These are phyloP conservation scores for Penicillium riverlandense DNA, from an alignment of 495 filamentous ascomycete genomes.

Conservation along the genomic window DNA sequence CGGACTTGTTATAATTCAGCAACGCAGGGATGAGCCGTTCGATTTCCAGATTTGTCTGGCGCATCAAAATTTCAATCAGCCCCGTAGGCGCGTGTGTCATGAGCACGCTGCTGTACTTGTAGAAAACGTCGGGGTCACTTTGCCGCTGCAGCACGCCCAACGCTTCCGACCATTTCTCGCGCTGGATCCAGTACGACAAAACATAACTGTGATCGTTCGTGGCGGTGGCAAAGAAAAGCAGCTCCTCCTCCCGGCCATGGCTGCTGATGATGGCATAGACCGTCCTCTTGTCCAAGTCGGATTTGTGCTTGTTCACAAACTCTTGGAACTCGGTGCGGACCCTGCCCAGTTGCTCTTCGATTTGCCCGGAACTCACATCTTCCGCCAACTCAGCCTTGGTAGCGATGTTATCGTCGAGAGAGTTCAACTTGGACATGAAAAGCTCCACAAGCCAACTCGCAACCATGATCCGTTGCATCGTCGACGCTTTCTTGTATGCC, in stretches of 20 bases:
- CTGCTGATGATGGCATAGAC: constrained; percentile 94
- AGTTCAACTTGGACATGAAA: constrained; percentile 95
- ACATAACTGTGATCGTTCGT: constrained; percentile 92
- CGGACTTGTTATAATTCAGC: constrained; percentile 81
- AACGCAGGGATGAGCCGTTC: constrained; percentile 86
- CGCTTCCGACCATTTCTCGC: constrained; percentile 89
- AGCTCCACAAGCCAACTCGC: constrained; percentile 92
- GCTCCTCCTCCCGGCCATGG: constrained; percentile 87
- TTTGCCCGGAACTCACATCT: constrained; percentile 58
- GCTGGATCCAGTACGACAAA: constrained; percentile 92
- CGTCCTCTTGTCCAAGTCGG: constrained; percentile 82
- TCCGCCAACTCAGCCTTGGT: constrained; percentile 80
- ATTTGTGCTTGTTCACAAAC: constrained; percentile 75
- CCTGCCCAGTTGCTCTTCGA: constrained; percentile 60
- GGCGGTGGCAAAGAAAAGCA: constrained; percentile 81
- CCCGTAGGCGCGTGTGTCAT: constrained; percentile 82
- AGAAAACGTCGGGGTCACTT: constrained; percentile 86
- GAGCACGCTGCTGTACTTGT: constrained; percentile 90
- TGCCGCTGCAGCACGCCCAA: constrained; percentile 84
- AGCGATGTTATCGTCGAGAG: constrained; percentile 86
- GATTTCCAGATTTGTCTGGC: constrained; percentile 80
- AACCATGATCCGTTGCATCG: constrained; percentile 94
- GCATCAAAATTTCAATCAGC: constrained; percentile 87
- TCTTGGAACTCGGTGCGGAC: constrained; percentile 77
- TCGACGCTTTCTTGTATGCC: constrained; percentile 69